Evolutionary conservation across 345 rosid species (phyloP), one percentile per base, ranked within the genome.

Genomic region (Sisymbrium altissimum): DNA sequence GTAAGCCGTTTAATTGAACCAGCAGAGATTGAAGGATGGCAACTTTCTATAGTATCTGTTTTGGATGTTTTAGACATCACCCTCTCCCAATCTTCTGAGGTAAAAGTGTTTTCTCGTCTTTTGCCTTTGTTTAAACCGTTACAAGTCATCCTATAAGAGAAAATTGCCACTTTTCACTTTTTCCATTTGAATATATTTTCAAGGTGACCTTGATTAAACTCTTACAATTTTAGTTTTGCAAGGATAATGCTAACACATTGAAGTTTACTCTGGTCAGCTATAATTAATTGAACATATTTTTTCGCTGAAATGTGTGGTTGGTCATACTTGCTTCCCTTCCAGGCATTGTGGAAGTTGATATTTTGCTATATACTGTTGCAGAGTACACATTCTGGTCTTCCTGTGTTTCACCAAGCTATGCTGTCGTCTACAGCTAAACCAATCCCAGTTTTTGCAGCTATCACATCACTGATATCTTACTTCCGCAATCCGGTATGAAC

Each of bases 21-120:
- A 74, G 40, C 60, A 44, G 98, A 94, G 77, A 86, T 88, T 77
- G 96, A 92, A 82, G 99, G 96, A 78, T 80, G 88, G 81, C 87
- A 87, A 74, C 89, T 69, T 72, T 88, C 97, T 56, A 85, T 95
- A 71, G 72, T 63, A 65, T 87, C 97, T 82, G 91, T 83, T 76
- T 84, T 95, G 76, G 92, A 89, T 65, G 74, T 85, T 71, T 70
- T 90, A n/a, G 71, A 78, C 68, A 55, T 52, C 70, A 81, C 84
- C 81, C 88, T 92, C 66, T 83, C 88, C 72, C 84, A 82, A 55
- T 81, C 77, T 59, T 84, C 88, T 7, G 85, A 85, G 96, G 98
- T 91, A 78, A 50, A 32, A 40, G 18, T 14, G 45, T 38, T 58
- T 29, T 49, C 76, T 64, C 9, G 25, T 15, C 35, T 64, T 3